Evolutionary conservation across 495 filamentous ascomycete species (phyloP).

Genomic region (Hamigera avellanea): DNA sequence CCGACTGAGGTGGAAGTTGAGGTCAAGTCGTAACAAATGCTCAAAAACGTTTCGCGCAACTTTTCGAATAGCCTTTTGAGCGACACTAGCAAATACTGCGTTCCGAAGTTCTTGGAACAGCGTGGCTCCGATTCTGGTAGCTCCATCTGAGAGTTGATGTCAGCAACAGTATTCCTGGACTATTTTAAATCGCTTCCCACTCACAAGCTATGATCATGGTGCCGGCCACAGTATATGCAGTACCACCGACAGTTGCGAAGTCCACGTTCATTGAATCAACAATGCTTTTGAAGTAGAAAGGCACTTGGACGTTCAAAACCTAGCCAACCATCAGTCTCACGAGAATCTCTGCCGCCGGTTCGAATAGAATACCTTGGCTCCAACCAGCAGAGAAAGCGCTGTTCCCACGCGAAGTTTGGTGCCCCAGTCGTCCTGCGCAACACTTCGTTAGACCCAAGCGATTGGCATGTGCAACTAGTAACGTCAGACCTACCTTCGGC

Average conservation of each 20-base stretch:
- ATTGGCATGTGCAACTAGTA: too few species aligned
- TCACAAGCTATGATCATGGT: slow-evolving; percentile 81
- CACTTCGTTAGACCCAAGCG: slow-evolving; percentile 4
- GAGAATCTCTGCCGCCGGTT: not conserved
- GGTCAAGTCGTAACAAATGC: slow-evolving; percentile 76
- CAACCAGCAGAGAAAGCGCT: slow-evolving; percentile 69
- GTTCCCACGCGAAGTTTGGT: slow-evolving; percentile 77
- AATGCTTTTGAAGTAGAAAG: slow-evolving; percentile 97
- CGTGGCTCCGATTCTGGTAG: slow-evolving; percentile 74
- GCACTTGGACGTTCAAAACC: slow-evolving; percentile 92
- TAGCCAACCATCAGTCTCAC: slow-evolving; percentile 10
- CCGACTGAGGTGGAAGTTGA: slow-evolving; percentile 85
- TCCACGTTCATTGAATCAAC: slow-evolving; percentile 97
- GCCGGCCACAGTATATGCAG: slow-evolving; percentile 78
- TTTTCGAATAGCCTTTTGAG: slow-evolving; percentile 86
- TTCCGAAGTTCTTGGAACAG: slow-evolving; percentile 87
- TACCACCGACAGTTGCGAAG: slow-evolving; percentile 69
- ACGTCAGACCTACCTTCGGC: slow-evolving; percentile 60
- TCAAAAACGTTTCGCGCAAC: slow-evolving; percentile 90
- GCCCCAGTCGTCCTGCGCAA: slow-evolving; percentile 51
- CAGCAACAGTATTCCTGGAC: not conserved
- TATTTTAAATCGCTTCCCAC: slow-evolving; percentile 6
- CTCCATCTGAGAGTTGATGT: slow-evolving; percentile 50
- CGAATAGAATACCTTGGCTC: slow-evolving; percentile 54
- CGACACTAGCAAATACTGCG: slow-evolving; percentile 91